phyloP scores from a whole-genome alignment of 1,139 yeast genomes.

The Yamadazyma diospyri region DNA sequence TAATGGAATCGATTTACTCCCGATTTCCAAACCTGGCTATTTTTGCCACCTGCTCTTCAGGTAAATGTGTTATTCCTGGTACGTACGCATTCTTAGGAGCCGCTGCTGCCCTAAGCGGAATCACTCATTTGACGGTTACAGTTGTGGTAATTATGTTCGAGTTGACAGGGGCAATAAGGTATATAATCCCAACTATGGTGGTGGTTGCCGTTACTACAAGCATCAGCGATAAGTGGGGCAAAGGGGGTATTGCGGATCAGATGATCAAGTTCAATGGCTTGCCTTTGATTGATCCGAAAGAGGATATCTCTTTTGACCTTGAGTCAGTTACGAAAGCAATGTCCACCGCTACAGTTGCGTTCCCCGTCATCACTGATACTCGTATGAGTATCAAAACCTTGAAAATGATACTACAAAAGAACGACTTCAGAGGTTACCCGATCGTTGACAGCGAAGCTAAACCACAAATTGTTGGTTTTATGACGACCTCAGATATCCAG shows the following conservation, averaged over 20 bases:
- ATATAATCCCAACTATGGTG: conserved; percentile 92
- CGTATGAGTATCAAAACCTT: conserved; percentile 33
- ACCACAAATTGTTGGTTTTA: conserved; percentile 36
- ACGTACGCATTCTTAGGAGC: conserved; percentile 97
- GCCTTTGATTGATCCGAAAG: conserved; percentile 78
- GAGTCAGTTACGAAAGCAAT: conserved; percentile 62
- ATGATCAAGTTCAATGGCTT: conserved; percentile 87
- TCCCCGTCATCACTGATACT: conserved; percentile 34
- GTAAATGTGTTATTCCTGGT: conserved; percentile 78
- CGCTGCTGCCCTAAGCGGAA: conserved; percentile 91
- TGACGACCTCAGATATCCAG: conserved; percentile 32
- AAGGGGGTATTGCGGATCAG: conserved; percentile 84
- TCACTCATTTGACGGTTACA: conserved; percentile 86
- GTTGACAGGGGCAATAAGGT: conserved; percentile 86
- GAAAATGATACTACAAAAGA: conserved; percentile 32
- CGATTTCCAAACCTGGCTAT: conserved; percentile 35
- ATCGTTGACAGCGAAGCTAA: conserved; percentile 32
- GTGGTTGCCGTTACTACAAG: conserved; percentile 88
- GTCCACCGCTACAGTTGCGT: conserved; percentile 51
- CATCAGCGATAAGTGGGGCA: conserved; percentile 72
- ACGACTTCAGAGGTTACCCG: conserved; percentile 55
- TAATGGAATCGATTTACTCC: conserved; percentile 57
- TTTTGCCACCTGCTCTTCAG: conserved; percentile 45
- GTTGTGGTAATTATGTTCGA: conserved; percentile 96
- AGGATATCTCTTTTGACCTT: conserved; percentile 48